Base-by-base conservation (phyloP, 2,329 filamentous ascomycete species). In the Colletotrichum horii region DNA sequence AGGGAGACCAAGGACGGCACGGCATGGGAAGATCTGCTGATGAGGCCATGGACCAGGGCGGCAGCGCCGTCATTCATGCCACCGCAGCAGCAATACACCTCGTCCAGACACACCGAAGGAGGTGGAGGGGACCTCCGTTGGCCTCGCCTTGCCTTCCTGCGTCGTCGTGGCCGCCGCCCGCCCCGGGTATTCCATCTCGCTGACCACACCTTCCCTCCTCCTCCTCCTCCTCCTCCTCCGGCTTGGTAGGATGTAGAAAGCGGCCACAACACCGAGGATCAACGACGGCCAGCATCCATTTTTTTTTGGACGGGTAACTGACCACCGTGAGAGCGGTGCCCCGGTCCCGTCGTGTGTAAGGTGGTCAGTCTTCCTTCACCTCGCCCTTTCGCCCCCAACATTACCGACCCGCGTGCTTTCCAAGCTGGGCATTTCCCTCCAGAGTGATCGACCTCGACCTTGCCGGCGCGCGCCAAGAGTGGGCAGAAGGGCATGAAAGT, bases 401-500 rank as follows among this genome's bases (percentile, higher is more conserved):
- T 16, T 22, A 58, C 43, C n/a, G 26, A 28, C 15, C 55, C 24
- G n/a, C 28, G 58, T 61, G 8, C 58, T 32, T 8, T n/a, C 28
- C 58, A 12, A 58, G n/a, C 58, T 22, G 19, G 28, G 32, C 28
- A 14, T 32, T 30, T 22, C 32, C 30, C 58, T 32, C 16, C 69
- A 9, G 22, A 30, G 34, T 60, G 74, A 73, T 75, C 74, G 58
- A 64, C 70, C 70, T 67, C 67, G 74, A 52, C 70, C 70, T 75
- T 74, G 74, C 70, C 56, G 43, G 62, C 38, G 38, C 38, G 30
- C 64, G 74, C 74, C 70, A 73, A 73, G 74, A 26, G 70, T 22
- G 43, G n/a, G 43, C 38, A 60, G 22, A 56, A 74, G 52, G 70
- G 74, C 74, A 75, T 75, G 56, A 75, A 75, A 66, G 64, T 55